Percentiles rank a stretch among this genome's conserved stretches.
phyloP scores from a whole-genome alignment of 2,329 filamentous ascomycete genomes.

The Fusarium floridanum region DNA sequence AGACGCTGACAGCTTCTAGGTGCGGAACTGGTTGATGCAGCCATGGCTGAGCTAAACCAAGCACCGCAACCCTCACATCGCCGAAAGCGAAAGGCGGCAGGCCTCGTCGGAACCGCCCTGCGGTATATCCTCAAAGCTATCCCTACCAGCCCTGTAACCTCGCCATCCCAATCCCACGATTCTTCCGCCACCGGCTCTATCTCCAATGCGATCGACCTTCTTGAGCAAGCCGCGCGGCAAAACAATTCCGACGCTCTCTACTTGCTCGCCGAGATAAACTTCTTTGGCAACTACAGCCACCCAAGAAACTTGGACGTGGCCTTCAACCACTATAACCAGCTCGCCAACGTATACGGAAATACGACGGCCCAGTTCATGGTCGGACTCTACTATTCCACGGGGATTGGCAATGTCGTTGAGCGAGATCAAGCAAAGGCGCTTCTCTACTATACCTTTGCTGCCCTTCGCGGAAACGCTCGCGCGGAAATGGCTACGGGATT shows the following conservation, averaged over 20 bases:
- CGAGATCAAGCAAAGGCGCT: constrained; percentile 91
- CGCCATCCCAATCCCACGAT: constrained; percentile 57
- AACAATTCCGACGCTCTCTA: constrained; percentile 88
- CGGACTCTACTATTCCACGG: constrained; percentile 95
- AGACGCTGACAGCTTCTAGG: constrained; percentile 52
- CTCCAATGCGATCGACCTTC: constrained; percentile 63
- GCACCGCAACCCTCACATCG: constrained; percentile 60
- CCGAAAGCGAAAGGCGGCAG: constrained; percentile 58
- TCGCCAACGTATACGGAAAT: constrained; percentile 85
- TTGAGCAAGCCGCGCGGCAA: constrained; percentile 65
- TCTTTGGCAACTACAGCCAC: constrained; percentile 93
- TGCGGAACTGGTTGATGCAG: constrained; percentile 66
- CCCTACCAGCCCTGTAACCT: constrained; percentile 63
- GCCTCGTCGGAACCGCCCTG: constrained; percentile 58
- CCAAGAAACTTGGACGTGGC: constrained; percentile 84
- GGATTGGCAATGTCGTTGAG: constrained; percentile 83
- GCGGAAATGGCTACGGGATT: constrained; percentile 96
- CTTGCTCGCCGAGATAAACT: constrained; percentile 93
- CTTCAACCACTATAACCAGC: constrained; percentile 82
- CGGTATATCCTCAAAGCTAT: constrained; percentile 62
- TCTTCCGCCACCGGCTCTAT: constrained; percentile 58
- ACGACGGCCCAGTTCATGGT: constrained; percentile 96
- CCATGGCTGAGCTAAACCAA: constrained; percentile 63
- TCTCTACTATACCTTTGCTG: constrained; percentile 94
- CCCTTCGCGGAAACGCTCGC: constrained; percentile 82